Evolutionary conservation across 108 stramenopile species (phyloP).

Genomic region (Skeletonema costatum): DNA sequence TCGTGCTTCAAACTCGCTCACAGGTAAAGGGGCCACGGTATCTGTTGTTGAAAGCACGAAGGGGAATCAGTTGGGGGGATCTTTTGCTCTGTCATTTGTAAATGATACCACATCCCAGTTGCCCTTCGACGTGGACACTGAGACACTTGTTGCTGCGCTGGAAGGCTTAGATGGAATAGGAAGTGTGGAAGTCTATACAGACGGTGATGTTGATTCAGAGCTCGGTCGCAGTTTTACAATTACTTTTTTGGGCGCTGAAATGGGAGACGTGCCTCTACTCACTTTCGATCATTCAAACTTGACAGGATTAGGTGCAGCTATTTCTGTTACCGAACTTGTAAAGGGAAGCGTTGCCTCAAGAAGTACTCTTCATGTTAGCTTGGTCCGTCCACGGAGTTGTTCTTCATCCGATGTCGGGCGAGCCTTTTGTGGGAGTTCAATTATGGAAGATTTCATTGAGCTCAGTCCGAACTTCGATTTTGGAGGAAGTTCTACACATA

Average conservation of each 20-base stretch:
- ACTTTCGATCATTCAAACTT: conserved; percentile 40
- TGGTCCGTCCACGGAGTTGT: conserved; percentile 60
- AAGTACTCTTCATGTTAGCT: conserved; percentile 51
- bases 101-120: conserved; percentile 51
- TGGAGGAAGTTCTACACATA: conserved; percentile 9
- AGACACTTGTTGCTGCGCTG: conserved; percentile 51
- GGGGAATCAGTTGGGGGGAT: conserved; percentile 80
- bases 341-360: conserved; percentile 64
- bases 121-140: conserved; percentile 48
- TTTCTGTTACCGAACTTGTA: conserved; percentile 51
- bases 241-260: conserved; percentile 58
- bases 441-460: conserved; percentile 35
- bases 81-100: conserved; percentile 51
- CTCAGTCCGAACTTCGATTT: conserved; percentile 31
- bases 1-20: conserved; percentile 46
- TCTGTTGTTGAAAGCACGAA: conserved; percentile 43
- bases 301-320: conserved; percentile 58
- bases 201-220: conserved; percentile 45
- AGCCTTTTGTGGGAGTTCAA: conserved; percentile 58
- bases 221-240: conserved; percentile 53
- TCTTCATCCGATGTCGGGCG: conserved; percentile 50
- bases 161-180: conserved; percentile 51
- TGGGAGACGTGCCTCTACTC: conserved; percentile 60
- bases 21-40: conserved; percentile 59
- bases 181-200: conserved; percentile 47